These are phyloP conservation scores for Alternaria arbusti DNA, from an alignment of 2,329 filamentous ascomycete species.

Conservation along the genomic window DNA sequence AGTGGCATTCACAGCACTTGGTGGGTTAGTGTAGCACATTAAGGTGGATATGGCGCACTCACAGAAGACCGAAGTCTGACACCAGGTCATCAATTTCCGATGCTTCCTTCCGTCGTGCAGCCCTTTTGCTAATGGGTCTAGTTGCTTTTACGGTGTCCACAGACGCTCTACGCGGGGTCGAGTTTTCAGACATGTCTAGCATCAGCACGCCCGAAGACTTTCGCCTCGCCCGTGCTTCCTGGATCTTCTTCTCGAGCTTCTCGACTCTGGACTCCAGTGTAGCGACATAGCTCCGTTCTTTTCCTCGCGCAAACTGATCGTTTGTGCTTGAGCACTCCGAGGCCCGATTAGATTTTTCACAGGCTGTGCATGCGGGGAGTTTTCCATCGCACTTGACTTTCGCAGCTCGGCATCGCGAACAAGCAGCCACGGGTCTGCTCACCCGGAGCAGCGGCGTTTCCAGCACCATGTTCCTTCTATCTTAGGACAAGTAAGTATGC, in stretches of 20 bases:
- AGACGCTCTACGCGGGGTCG: constrained; percentile 59
- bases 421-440: constrained; percentile 79
- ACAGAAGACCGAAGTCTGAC: constrained; percentile 92
- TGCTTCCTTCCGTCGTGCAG: constrained; percentile 68
- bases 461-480: constrained; percentile 51
- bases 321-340: constrained; percentile 92
- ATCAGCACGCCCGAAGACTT: constrained; percentile 75
- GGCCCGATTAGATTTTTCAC: constrained; percentile 86
- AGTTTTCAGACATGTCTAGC: constrained; percentile 62
- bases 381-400: constrained; percentile 99
- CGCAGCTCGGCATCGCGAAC: constrained; percentile 82
- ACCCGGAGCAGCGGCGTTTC: constrained; percentile 71
- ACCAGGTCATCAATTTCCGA: constrained; percentile 90
- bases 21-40: constrained; percentile 11
- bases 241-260: constrained; percentile 79
- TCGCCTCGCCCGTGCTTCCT: constrained; percentile 68
- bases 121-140: constrained; percentile 45
- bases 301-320: constrained; percentile 93
- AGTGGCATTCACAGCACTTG: constrained; percentile 89
- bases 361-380: constrained; percentile 91
- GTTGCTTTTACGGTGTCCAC: constrained; percentile 42
- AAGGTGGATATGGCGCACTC: constrained; percentile 42
- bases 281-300: constrained; percentile 95
- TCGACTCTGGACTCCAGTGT: constrained; percentile 92
- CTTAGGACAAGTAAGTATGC: constrained; percentile 12